phyloP scores from a whole-genome alignment of 1,139 yeast genomes.

The Candida mesenterica region DNA sequence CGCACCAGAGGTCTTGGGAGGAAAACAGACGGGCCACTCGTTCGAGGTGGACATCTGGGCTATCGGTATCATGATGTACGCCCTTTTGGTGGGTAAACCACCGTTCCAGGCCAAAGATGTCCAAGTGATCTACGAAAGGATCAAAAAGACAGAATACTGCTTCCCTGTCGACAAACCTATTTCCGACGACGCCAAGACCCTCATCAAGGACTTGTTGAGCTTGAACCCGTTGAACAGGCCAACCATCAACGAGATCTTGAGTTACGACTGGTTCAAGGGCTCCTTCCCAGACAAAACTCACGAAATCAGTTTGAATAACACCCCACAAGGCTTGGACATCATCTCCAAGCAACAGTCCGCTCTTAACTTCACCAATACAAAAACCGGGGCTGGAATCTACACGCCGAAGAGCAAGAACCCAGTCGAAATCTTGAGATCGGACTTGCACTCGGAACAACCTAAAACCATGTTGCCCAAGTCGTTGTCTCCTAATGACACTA shows the following conservation, averaged over 20 bases:
- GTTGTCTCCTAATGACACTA: conserved; percentile 89
- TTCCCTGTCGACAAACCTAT: conserved; percentile 77
- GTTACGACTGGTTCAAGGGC: conserved; percentile 82
- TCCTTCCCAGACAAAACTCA: conserved; percentile 77
- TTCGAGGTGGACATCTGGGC: conserved; percentile 98
- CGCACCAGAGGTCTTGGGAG: conserved; percentile 94
- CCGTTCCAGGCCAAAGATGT: conserved; percentile 98
- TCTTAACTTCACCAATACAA: conserved; percentile 66
- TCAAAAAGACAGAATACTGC: conserved; percentile 74
- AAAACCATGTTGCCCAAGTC: conserved; percentile 78
- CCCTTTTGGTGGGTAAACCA: conserved; percentile 87
- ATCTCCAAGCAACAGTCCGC: conserved; percentile 63
- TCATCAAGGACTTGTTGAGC: conserved; percentile 71
- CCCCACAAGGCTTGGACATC: conserved; percentile 57
- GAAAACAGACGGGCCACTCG: conserved; percentile 85
- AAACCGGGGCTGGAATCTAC: conserved; percentile 63
- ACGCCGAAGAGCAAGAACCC: conserved; percentile 57
- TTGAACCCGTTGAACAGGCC: conserved; percentile 85
- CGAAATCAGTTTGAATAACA: conserved; percentile 54
- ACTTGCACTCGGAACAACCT: conserved; percentile 68
- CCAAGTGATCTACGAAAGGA: conserved; percentile 87
- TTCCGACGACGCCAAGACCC: conserved; percentile 66
- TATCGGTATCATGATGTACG: conserved; percentile 91
- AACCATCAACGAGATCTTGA: conserved; percentile 70
- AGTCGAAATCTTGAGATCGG: conserved; percentile 68